Evolutionary conservation across 176 grass and related monocot genomes (phyloP), one percentile per base, ranked within the genome.

Genomic region (Triticum monococcum): DNA sequence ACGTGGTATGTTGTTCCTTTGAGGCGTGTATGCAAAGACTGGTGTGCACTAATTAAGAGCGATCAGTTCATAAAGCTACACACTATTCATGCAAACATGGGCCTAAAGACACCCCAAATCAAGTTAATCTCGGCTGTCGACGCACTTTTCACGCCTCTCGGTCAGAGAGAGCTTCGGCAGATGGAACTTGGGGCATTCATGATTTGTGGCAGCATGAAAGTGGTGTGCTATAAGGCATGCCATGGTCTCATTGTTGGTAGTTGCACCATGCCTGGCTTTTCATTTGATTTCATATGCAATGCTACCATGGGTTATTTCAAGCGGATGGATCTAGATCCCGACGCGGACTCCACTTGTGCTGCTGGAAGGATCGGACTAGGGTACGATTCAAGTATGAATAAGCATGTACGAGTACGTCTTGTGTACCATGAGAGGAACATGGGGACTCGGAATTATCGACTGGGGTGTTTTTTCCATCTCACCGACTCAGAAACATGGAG

Each of bases 271-370:
- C 9, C 2, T 2, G 0, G 12, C 4, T 23, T 11, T 12, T 46
- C 25, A 28, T 77, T 30, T 3, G 83, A 85, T 23, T 77, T 85
- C 4, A 62, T 85, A 63, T 77, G 72, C 83, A 85, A 85, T 12
- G 59, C 71, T 18, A 8, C 28, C 59, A 75, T 60, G 3, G 59
- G 20, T 17, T 84, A 65, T 8, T 84, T 76, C 38, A 84, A 76
- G 59, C 17, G 16, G 81, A 72, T 36, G 14, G 0, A 14, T n/a
- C 22, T 32, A 4, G n/a, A 26, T 5, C 31, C 9, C 0, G 37
- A 28, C 0, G 26, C 12, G 16, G 54, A 78, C 31, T 41, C 38
- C 38, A 41, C 50, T 33, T 82, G 38, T 52, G 4, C 25, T 16
- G 43, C 80, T 32, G 80, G 71, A 17, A 61, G 83, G 9, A 45